Evolutionary conservation across 2,329 filamentous ascomycete species (phyloP), one percentile per base, ranked within the genome.

Genomic region (Zymoseptoria passerinii): DNA sequence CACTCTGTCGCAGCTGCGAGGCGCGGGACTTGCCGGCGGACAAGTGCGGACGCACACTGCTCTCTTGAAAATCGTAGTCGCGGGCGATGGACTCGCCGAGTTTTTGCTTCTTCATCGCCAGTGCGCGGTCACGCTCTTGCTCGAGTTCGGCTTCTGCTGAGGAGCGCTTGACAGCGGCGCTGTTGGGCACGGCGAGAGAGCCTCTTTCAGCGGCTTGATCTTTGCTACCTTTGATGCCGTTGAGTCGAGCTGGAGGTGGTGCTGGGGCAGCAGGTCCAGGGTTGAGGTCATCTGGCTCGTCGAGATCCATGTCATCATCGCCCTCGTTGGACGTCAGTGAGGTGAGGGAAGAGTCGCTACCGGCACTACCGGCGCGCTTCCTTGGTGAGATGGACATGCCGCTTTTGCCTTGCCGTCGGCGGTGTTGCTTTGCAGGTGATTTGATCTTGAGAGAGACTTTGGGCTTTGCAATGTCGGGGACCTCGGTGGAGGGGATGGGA

Each of bases 261-360:
- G 55, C 51, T n/a, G 58, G 53, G 4, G 50, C 54, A n/a, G 55
- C 51, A 9, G 63, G 59, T 9, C 58, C 57, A 6, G 40, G 23
- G 18, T 50, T 54, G 40, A 56, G 54, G 50, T 63, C 55, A 49
- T 65, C 60, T 5, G 55, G 54, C 18, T 59, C 64, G 51, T 62
- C 63, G 48, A 62, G 48, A 9, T 67, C 66, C 61, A 67, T 63
- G 7, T 64, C 64, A 52, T 63, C 64, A 19, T 70, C 67, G 52
- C 61, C 64, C 53, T 68, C 70, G 48, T 69, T 65, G 7, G 68
- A 70, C 20, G 69, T 71, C 18, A 73, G 73, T 73, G 67, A 65
- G 7, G 70, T 71, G 58, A 72, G 68, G 8, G 70, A 72, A 23
- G 66, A 66, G 54, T 71, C 67, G 57, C 66, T 69, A 19, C 57